These are phyloP conservation scores for Grosmannia penicillata DNA, from an alignment of 2,329 filamentous ascomycete species.

Conservation along the genomic window DNA sequence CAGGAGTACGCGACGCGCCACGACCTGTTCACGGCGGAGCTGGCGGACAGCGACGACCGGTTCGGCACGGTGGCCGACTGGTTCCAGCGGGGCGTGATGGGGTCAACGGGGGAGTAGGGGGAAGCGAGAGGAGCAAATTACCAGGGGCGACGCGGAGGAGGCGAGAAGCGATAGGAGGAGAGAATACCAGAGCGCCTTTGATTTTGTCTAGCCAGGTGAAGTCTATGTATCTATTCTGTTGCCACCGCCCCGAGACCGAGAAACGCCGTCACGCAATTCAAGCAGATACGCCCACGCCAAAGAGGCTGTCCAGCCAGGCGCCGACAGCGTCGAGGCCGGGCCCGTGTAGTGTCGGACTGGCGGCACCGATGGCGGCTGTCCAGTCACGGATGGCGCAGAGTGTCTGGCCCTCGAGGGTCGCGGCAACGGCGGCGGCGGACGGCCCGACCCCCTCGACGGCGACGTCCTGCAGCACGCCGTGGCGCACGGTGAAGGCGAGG, in stretches of 20 bases:
- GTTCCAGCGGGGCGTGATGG: constrained; percentile 90
- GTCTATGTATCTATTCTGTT: not conserved
- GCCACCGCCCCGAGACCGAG: too few species aligned
- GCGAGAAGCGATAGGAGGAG: not conserved
- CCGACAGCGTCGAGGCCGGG: constrained; percentile 7
- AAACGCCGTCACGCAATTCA: too few species aligned
- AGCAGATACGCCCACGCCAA: constrained; percentile 11
- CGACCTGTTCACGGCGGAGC: constrained; percentile 72
- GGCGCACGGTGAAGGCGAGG: constrained; percentile 21
- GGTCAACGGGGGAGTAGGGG: constrained; percentile 17
- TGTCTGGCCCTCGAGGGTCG: constrained; percentile 10
- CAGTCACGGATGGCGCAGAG: constrained; percentile 17
- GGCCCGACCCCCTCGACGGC: constrained; percentile 10
- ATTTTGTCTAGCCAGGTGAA: too few species aligned
- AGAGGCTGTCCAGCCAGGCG: constrained; percentile 17
- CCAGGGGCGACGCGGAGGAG: not conserved
- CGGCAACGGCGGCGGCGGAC: constrained; percentile 6
- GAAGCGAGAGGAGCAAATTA: not conserved
- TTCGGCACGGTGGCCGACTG: constrained; percentile 90
- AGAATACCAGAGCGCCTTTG: too few species aligned
- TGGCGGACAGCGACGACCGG: constrained; percentile 63
- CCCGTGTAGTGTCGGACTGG: constrained; percentile 6
- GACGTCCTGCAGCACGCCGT: constrained; percentile 21
- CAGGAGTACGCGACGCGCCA: constrained; percentile 75
- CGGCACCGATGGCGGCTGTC: constrained; percentile 10